A percentile compares a stretch with the other conserved stretches of the same genome.
Evolutionary conservation across 2,329 filamentous ascomycete species (phyloP).

Genomic region (Septoria linicola): DNA sequence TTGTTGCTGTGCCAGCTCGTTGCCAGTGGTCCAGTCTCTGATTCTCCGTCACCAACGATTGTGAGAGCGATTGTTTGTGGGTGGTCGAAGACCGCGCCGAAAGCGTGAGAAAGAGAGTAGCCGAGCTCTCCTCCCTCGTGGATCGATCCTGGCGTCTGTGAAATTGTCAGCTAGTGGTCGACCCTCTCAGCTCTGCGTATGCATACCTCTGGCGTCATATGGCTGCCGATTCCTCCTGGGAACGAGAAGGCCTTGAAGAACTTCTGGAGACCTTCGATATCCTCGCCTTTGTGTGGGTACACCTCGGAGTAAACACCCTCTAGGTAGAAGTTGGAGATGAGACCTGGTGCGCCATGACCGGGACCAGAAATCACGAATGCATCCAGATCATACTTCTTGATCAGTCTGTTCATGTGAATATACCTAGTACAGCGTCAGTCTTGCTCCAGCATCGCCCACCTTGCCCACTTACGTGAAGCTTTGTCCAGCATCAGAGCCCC

Average conservation of each 20-base stretch:
- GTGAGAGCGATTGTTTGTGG: conserved; percentile 72
- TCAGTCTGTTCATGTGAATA: conserved; percentile 78
- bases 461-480: conserved; percentile 58
- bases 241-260: conserved; percentile 86
- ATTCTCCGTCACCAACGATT: conserved; percentile 77
- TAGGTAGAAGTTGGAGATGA: conserved; percentile 73
- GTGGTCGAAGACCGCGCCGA: conserved; percentile 73
- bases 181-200: not conserved
- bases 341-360: conserved; percentile 73
- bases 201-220: conserved; percentile 58
- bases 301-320: conserved; percentile 77
- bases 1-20: conserved; percentile 82
- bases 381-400: conserved; percentile 73
- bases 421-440: conserved; percentile 43
- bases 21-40: conserved; percentile 76
- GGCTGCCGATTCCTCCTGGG: conserved; percentile 73
- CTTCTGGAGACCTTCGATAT: conserved; percentile 65
- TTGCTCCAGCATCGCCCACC: not conserved
- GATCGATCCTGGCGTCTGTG: conserved; percentile 67
- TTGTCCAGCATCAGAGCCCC: conserved; percentile 77
- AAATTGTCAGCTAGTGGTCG: not conserved
- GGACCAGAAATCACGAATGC: conserved; percentile 73
- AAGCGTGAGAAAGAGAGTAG: conserved; percentile 78
- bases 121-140: conserved; percentile 80
- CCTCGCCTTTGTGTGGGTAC: conserved; percentile 70